A percentile compares a stretch with the other conserved stretches of the same genome.
Conservation (phyloP, 2,329 filamentous ascomycete species). For the Catunica adiposa region DNA sequence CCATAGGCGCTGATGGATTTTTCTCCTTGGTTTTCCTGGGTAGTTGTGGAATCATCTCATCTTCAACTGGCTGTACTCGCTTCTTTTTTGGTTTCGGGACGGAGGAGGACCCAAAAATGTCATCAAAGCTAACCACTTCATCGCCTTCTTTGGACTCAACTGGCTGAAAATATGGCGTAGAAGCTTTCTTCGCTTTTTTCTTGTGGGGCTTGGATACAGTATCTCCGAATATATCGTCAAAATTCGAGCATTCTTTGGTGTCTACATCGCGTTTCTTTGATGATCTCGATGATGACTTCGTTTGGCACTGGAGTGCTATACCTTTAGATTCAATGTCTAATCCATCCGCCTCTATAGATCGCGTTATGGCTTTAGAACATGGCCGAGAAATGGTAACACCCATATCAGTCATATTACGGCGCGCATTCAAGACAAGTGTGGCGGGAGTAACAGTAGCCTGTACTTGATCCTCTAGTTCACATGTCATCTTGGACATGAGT, state of each 20-base stretch:
- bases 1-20: neutral
- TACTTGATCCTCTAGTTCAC: neutral
- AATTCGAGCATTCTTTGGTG: neutral
- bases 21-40: neutral
- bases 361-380: neutral
- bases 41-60: neutral
- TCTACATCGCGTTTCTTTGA: neutral
- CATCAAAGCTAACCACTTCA: neutral
- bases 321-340: too few species aligned
- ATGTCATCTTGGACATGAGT: neutral
- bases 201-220: neutral
- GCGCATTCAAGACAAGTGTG: neutral
- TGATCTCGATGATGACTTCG: neutral
- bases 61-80: neutral
- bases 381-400: neutral
- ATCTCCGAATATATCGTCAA: slow-evolving; percentile 3
- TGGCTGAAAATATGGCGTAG: neutral
- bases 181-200: neutral
- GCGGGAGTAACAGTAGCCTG: neutral
- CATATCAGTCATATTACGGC: neutral
- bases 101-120: slow-evolving; percentile 2
- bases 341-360: neutral
- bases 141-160: neutral
- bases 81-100: slow-evolving; percentile 2
- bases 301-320: neutral